Evolutionary conservation across 148 eudicot genomes (phyloP).

Genomic region (Chenopodium berlandieri): DNA sequence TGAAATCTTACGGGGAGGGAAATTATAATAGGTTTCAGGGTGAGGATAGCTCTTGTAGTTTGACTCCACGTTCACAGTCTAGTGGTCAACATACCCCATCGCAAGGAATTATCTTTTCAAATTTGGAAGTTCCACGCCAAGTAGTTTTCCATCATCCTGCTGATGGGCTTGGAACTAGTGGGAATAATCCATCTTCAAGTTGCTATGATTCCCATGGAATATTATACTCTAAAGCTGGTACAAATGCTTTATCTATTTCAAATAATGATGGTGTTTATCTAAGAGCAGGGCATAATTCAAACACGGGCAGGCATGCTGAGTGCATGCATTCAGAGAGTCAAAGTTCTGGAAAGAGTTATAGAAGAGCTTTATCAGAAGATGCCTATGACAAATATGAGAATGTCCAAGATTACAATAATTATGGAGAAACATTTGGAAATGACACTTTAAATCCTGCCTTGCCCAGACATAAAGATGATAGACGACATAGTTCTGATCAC

Average conservation of each 20-base stretch:
- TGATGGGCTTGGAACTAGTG: constrained; percentile 6
- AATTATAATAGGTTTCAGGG: not conserved
- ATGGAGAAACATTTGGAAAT: not conserved
- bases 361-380: constrained; percentile 1
- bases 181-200: not conserved
- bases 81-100: constrained; percentile 14
- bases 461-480: constrained; percentile 16
- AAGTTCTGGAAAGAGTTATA: constrained; percentile 2
- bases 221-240: constrained; percentile 9
- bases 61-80: constrained; percentile 20
- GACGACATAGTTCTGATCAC: constrained; percentile 7
- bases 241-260: not conserved
- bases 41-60: constrained; percentile 26
- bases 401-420: constrained; percentile 13
- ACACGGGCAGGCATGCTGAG: constrained; percentile 1
- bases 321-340: constrained; percentile 19
- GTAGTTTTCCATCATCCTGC: constrained; percentile 11
- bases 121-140: not conserved
- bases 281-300: constrained; percentile 13
- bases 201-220: constrained; percentile 5
- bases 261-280: constrained; percentile 1
- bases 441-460: constrained; percentile 14
- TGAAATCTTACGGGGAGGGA: constrained; percentile 10
- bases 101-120: not conserved
- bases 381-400: constrained; percentile 2